phyloP scores from a whole-genome alignment of 345 rosid species.

The Euphorbia peplus region DNA sequence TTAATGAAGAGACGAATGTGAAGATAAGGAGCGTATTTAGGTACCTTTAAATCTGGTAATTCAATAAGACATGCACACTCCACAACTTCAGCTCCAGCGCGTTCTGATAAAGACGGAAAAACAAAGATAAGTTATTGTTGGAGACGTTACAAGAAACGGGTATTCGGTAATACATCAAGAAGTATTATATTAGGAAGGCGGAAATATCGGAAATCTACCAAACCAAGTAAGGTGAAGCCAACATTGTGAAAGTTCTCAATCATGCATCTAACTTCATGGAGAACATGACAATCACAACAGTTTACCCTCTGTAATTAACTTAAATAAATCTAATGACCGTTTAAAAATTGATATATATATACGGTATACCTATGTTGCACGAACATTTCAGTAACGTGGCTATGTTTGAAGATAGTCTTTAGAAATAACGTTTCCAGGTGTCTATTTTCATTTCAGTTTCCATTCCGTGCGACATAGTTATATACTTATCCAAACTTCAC shows the following conservation, averaged over 20 bases:
- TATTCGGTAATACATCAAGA: background rate
- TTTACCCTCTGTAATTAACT: too few relatives aligned
- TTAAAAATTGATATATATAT: too few relatives aligned
- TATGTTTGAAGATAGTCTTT: too few relatives aligned
- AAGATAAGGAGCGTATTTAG: background rate
- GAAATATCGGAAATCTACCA: too few relatives aligned
- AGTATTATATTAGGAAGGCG: background rate
- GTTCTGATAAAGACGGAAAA: conserved; percentile 39
- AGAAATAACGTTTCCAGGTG: too few relatives aligned
- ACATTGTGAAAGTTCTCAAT: too few relatives aligned
- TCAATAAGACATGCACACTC: conserved; percentile 57
- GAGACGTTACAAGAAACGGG: background rate
- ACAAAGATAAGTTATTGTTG: background rate
- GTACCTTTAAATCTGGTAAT: conserved; percentile 76
- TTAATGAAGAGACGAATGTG: background rate
- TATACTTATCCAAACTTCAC: background rate
- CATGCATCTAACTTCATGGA: background rate
- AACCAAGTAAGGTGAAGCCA: background rate
- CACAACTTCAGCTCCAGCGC: conserved; percentile 73
- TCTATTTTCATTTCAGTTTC: too few relatives aligned
- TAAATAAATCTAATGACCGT: too few relatives aligned
- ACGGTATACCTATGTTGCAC: too few relatives aligned
- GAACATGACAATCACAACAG: background rate
- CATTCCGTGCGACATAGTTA: too few relatives aligned
- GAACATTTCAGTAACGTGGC: too few relatives aligned